phyloP scores from a whole-genome alignment of 176 grass and related monocot genomes.

The Musa itinerans region DNA sequence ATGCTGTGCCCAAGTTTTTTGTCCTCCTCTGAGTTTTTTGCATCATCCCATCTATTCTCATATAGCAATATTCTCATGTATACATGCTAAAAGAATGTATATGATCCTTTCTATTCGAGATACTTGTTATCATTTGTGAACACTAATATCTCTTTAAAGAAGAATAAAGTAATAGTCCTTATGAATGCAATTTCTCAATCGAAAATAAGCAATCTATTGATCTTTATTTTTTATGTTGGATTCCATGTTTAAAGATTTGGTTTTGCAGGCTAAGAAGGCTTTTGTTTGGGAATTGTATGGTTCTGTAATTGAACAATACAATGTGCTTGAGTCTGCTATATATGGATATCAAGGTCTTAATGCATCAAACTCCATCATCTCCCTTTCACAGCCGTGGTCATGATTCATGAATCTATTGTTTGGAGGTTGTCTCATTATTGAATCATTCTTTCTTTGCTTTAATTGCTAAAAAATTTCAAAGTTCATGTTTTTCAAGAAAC shows the following conservation, averaged over 20 bases:
- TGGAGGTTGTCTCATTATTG: constrained; percentile 20
- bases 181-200: not conserved
- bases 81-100: no score
- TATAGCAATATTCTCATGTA: no score
- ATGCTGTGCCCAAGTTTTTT: no score
- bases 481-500: not conserved
- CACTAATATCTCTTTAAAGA: not conserved
- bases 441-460: constrained; percentile 20
- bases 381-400: constrained; percentile 81
- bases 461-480: not conserved
- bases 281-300: constrained; percentile 53
- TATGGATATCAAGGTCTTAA: constrained; percentile 35
- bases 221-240: not conserved
- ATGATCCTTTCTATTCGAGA: no score
- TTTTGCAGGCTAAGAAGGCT: constrained; percentile 46
- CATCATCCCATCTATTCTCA: no score
- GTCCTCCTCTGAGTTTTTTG: no score
- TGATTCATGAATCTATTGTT: constrained; percentile 29
- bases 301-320: constrained; percentile 63
- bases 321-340: constrained; percentile 66
- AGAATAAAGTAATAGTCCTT: not conserved
- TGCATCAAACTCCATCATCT: constrained; percentile 42
- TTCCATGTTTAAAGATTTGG: not conserved
- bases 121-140: no score
- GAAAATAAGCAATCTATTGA: not conserved